These are phyloP conservation scores for Ascochyta pisi DNA, from an alignment of 2,329 filamentous ascomycete genomes.

Conservation along the genomic window DNA sequence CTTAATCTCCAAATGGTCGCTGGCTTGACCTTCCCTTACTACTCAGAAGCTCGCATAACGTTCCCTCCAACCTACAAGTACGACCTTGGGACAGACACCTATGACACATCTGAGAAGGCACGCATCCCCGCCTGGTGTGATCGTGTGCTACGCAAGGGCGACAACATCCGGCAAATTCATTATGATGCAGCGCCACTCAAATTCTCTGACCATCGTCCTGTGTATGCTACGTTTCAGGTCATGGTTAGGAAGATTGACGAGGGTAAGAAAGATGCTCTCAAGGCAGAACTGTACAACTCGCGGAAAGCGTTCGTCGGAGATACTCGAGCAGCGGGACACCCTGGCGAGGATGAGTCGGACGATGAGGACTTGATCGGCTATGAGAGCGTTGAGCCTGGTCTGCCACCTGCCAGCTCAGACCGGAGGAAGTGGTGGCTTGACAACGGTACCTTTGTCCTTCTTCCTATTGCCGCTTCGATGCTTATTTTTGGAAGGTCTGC, in stretches of 20 bases:
- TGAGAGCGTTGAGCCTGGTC: constrained; percentile 80
- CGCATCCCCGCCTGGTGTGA: constrained; percentile 98
- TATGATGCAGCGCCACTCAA: constrained; percentile 83
- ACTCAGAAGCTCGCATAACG: constrained; percentile 85
- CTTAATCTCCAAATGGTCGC: constrained; percentile 97
- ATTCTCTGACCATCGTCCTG: constrained; percentile 96
- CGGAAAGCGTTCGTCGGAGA: constrained; percentile 72
- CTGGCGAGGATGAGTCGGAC: constrained; percentile 63
- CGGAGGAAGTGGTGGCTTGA: constrained; percentile 71
- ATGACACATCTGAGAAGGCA: constrained; percentile 94
- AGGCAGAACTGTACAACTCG: constrained; percentile 74
- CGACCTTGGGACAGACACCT: constrained; percentile 84
- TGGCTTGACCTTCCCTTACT: constrained; percentile 86
- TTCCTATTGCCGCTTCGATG: constrained; percentile 30
- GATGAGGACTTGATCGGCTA: constrained; percentile 85
- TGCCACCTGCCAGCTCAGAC: constrained; percentile 69
- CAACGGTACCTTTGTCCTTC: constrained; percentile 65
- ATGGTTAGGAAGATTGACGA: constrained; percentile 83
- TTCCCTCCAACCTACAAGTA: constrained; percentile 97
- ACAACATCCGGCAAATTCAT: constrained; percentile 79
- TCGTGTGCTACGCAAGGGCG: constrained; percentile 85
- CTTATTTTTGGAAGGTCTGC: constrained; percentile 61
- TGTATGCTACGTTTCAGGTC: constrained; percentile 89
- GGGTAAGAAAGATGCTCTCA: constrained; percentile 72
- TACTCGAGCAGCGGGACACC: constrained; percentile 61